These are phyloP conservation scores for Capronia coronata DNA, from an alignment of 2,329 filamentous ascomycete genomes.

Conservation along the genomic window DNA sequence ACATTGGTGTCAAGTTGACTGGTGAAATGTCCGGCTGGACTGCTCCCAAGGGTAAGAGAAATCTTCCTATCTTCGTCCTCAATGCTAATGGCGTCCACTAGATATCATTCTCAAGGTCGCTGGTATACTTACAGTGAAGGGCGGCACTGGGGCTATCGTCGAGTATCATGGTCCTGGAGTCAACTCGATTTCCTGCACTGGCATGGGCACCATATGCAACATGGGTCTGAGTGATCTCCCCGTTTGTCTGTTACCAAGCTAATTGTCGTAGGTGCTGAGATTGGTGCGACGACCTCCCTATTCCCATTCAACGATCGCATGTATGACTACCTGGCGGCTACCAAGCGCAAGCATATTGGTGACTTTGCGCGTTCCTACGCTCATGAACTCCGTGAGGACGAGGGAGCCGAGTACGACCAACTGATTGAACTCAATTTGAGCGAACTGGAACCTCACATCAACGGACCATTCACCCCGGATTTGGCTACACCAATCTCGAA, in stretches of 20 bases:
- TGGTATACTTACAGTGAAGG: constrained; percentile 94
- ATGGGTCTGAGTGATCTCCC: too few relatives aligned
- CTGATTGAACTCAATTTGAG: constrained; percentile 92
- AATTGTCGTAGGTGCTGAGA: too few relatives aligned
- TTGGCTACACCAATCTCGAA: constrained; percentile 95
- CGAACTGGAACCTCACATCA: constrained; percentile 95
- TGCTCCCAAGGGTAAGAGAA: constrained; percentile 68
- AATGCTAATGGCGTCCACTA: constrained; percentile 33
- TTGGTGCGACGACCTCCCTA: constrained; percentile 73
- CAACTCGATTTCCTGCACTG: constrained; percentile 68
- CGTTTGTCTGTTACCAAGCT: too few relatives aligned
- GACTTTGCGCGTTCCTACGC: constrained; percentile 82
- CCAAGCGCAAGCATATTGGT: constrained; percentile 83
- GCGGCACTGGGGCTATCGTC: constrained; percentile 67
- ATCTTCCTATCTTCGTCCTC: constrained; percentile 2
- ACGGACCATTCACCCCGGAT: constrained; percentile 98
- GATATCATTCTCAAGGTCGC: constrained; percentile 97
- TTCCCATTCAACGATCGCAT: constrained; percentile 98
- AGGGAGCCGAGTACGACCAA: constrained; percentile 92
- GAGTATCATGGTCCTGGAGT: constrained; percentile 71
- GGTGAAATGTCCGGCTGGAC: constrained; percentile 87
- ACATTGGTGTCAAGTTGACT: constrained; percentile 93
- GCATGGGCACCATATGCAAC: constrained; percentile 74
- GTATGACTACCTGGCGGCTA: constrained; percentile 90
- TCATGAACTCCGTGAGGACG: constrained; percentile 76